Base-by-base conservation (phyloP, 2,329 filamentous ascomycete genomes). In the Leptodontidium sp. region DNA sequence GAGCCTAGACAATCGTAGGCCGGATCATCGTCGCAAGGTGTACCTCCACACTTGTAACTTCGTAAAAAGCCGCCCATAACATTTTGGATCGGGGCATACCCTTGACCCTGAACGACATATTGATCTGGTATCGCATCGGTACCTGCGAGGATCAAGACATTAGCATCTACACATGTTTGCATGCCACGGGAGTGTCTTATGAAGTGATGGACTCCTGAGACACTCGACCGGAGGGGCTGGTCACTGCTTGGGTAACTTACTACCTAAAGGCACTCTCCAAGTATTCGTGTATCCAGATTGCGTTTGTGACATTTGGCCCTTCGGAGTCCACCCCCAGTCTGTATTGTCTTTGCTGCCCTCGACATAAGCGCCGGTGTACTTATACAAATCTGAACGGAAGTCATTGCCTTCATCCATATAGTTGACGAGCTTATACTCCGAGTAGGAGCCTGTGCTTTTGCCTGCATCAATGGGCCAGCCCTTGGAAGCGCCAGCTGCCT, bases 351-450 rank as follows among this genome's bases (percentile, higher is more conserved):
- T n/a, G 15, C 35, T 57, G 5, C 32, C 29, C 50, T 35, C 49
- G 26, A 15, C 14, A 14, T 24, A 47, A 14, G 63, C 57, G 52
- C 63, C 63, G 29, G 43, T 65, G 38, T 65, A 65, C 32, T 65
- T 57, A n/a, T 65, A 65, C 17, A 62, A 62, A 35, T 17, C 52
- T 35, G 52, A 55, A 32, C 17, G 17, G 59, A 62, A 50, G 26
- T n/a, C 45, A 32, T 57, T 58, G 29, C 52, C 63, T 58, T 65
- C 63, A 24, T 58, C 63, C 7, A 65, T 11, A 40, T 65, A 58
- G 40, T 66, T 35, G 26, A 55, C 49, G 29, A 52, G n/a, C 43
- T 49, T 45, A 61, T 58, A 52, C 49, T 52, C 21, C 21, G 9
- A 11, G 49, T 52, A 52, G 11, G 49, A 26, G 49, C 49, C 49